Evolutionary conservation across 805 yeast species (phyloP).

Genomic region (Starmerella stigmatis): DNA sequence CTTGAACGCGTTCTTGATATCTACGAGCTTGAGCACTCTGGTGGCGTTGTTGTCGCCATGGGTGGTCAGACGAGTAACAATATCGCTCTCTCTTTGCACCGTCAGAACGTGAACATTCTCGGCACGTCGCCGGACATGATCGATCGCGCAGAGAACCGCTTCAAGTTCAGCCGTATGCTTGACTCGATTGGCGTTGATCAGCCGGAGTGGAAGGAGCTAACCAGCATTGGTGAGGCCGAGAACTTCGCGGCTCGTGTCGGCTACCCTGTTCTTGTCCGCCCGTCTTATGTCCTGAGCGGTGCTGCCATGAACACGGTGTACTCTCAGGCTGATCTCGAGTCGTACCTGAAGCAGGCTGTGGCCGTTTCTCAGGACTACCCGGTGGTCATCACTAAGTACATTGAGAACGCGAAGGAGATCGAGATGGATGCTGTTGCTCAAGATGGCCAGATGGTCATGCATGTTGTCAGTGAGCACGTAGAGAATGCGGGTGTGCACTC

Average conservation of each 20-base stretch:
- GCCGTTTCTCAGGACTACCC: slow-evolving; percentile 97
- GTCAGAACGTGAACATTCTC: slow-evolving; percentile 87
- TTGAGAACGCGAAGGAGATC: slow-evolving; percentile 93
- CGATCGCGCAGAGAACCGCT: slow-evolving; percentile 95
- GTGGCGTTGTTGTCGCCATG: slow-evolving; percentile 92
- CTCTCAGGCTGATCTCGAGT: slow-evolving; percentile 76
- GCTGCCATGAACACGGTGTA: slow-evolving; percentile 98
- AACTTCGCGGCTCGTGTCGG: slow-evolving; percentile 80
- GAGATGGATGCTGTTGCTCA: slow-evolving; percentile 98
- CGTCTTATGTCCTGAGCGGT: slow-evolving; percentile 93
- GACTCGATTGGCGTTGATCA: slow-evolving; percentile 95
- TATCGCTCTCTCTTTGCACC: slow-evolving; percentile 82
- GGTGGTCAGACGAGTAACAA: slow-evolving; percentile 99
- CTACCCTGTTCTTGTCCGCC: slow-evolving; percentile 94
- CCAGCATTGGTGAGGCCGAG: slow-evolving; percentile 87
- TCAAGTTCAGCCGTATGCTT: slow-evolving; percentile 94
- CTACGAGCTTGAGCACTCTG: slow-evolving; percentile 79
- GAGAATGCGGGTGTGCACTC: slow-evolving; percentile 99
- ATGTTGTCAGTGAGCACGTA: slow-evolving; percentile 95
- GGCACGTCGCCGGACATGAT: slow-evolving; percentile 99
- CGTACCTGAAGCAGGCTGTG: slow-evolving; percentile 84
- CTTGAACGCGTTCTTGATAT: slow-evolving; percentile 90
- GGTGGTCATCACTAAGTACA: slow-evolving; percentile 91
- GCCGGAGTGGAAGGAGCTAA: slow-evolving; percentile 98
- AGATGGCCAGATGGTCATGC: slow-evolving; percentile 90